A percentile compares a stretch with the other conserved stretches of the same genome.
These are phyloP conservation scores for Glebionis coronaria DNA, from an alignment of 129 eudicot genomes.

Conservation along the genomic window DNA sequence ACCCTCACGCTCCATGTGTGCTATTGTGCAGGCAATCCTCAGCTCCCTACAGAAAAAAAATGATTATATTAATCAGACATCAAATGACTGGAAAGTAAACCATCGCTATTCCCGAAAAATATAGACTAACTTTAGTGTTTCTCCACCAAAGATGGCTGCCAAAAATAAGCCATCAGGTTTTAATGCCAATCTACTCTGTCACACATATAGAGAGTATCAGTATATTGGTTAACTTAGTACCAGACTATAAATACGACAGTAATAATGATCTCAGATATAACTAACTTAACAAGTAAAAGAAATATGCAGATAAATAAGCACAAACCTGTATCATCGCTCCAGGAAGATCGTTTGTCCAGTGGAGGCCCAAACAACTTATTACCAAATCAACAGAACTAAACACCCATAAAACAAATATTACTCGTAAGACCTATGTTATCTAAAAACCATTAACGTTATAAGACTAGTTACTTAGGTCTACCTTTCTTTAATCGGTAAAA, in stretches of 20 bases:
- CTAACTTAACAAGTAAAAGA: background rate
- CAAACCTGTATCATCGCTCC: slow-evolving; percentile 97
- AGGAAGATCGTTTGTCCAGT: slow-evolving; percentile 99
- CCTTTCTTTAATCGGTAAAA: slow-evolving; percentile 82
- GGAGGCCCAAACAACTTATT: slow-evolving; percentile 95
- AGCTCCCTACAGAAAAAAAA: slow-evolving; percentile 52
- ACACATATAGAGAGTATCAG: slow-evolving; percentile 13
- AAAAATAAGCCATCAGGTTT: slow-evolving; percentile 97
- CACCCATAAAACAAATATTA: slow-evolving; percentile 14
- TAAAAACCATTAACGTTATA: background rate
- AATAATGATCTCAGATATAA: background rate
- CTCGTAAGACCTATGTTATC: slow-evolving; percentile 4
- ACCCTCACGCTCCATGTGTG: slow-evolving; percentile 99
- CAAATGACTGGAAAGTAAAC: background rate
- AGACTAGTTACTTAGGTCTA: slow-evolving; percentile 18
- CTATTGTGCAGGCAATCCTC: slow-evolving; percentile 92
- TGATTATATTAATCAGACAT: background rate
- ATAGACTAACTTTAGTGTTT: slow-evolving; percentile 65
- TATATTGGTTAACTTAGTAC: background rate
- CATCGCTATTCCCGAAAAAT: background rate
- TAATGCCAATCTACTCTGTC: slow-evolving; percentile 84
- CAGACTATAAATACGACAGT: slow-evolving; percentile 1
- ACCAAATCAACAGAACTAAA: slow-evolving; percentile 81
- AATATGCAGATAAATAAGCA: slow-evolving; percentile 17
- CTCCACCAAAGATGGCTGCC: slow-evolving; percentile 96